Evolutionary conservation across 768 basidiomycete genomes (phyloP).

Genomic region (Xerocomellus intermedius): DNA sequence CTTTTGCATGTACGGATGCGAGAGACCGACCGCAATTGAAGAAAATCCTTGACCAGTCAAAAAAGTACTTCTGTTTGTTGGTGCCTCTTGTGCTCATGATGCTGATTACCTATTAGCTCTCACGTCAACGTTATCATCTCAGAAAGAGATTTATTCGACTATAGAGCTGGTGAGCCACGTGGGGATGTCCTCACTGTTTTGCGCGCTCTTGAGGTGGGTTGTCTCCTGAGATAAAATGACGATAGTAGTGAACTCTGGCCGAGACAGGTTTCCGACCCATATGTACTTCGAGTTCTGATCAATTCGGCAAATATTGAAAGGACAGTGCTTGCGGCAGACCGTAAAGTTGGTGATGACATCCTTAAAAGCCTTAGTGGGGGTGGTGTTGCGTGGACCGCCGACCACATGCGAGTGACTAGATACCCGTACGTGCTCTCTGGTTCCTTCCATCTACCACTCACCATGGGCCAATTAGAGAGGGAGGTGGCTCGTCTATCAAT

Average conservation of each 20-base stretch:
- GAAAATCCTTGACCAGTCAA: constrained; percentile 49
- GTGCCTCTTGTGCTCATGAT: not conserved
- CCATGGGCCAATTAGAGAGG: constrained; percentile 46
- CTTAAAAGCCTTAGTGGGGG: constrained; percentile 43
- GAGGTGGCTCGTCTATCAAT: constrained; percentile 57
- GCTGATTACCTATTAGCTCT: constrained; percentile 36
- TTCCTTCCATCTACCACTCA: not conserved
- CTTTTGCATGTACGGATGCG: constrained; percentile 73
- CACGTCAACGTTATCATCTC: constrained; percentile 58
- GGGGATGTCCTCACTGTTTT: constrained; percentile 66
- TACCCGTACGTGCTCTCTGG: constrained; percentile 50
- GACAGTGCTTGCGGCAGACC: constrained; percentile 60
- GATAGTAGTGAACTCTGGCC: not conserved
- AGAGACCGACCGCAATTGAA: constrained; percentile 60
- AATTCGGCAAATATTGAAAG: constrained; percentile 72
- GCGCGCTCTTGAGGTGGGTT: constrained; percentile 72
- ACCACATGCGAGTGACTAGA: constrained; percentile 60
- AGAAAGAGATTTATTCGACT: constrained; percentile 81
- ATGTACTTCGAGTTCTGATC: constrained; percentile 79
- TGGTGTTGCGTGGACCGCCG: constrained; percentile 63
- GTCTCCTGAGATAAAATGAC: not conserved
- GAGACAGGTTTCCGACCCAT: constrained; percentile 67
- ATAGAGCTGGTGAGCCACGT: constrained; percentile 67
- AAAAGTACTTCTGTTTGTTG: constrained; percentile 55
- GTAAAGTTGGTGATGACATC: constrained; percentile 59